Percentiles rank a stretch among this genome's conserved stretches.
These are phyloP conservation scores for Gentiana straminea DNA, from an alignment of 257 asterid genomes.

Conservation along the genomic window DNA sequence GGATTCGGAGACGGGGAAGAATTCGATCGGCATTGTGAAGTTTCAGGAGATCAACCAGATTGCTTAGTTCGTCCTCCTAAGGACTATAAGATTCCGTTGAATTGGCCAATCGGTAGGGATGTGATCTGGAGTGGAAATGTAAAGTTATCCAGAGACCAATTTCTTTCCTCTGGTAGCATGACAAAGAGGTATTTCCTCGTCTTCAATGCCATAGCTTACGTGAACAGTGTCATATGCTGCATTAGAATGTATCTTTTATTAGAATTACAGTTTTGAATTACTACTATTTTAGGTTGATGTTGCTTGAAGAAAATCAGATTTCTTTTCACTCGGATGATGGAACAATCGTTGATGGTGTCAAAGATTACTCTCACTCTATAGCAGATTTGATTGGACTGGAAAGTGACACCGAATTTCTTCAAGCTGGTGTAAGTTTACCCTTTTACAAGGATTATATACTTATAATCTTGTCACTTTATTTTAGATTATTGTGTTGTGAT, in stretches of 20 bases:
- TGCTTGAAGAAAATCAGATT: conserved; percentile 96
- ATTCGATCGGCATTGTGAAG: conserved; percentile 86
- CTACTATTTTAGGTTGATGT: conserved; percentile 64
- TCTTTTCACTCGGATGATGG: conserved; percentile 89
- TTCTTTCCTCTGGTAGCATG: conserved; percentile 97
- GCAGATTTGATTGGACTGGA: conserved; percentile 93
- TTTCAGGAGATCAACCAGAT: conserved; percentile 36
- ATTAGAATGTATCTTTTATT: background rate
- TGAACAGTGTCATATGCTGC: background rate
- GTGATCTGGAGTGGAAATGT: conserved; percentile 89
- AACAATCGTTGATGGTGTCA: conserved; percentile 64
- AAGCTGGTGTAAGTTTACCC: conserved; percentile 71
- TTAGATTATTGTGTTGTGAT: too few relatives aligned
- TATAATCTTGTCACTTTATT: background rate
- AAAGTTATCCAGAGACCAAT: conserved; percentile 88
- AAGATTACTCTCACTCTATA: conserved; percentile 77
- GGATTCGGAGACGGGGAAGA: conserved; percentile 84
- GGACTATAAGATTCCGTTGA: conserved; percentile 86
- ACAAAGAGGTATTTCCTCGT: conserved; percentile 67
- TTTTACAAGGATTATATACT: background rate
- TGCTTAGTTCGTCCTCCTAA: conserved; percentile 93
- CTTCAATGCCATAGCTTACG: background rate
- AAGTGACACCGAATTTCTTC: conserved; percentile 66
- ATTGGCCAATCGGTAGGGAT: conserved; percentile 94
- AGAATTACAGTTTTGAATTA: conserved; percentile 8